These are phyloP conservation scores for Saccharomycopsis selenospora DNA, from an alignment of 805 yeast genomes.

Conservation along the genomic window DNA sequence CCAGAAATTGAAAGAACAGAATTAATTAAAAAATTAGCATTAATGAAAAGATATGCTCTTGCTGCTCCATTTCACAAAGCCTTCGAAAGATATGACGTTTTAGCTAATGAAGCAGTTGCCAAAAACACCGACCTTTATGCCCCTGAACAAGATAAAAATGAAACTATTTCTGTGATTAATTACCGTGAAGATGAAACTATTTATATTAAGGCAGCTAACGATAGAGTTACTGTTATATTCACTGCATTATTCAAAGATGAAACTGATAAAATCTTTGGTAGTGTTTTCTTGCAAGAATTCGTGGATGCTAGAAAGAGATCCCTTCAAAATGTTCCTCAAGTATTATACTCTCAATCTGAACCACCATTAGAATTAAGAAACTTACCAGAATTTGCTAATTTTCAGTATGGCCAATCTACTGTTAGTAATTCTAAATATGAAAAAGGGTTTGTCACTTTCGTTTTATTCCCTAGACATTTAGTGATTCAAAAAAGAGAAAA, in stretches of 20 bases:
- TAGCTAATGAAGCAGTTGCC: conserved; percentile 38
- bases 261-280: conserved; percentile 87
- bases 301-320: conserved; percentile 94
- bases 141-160: conserved; percentile 40
- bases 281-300: conserved; percentile 85
- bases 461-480: conserved; percentile 76
- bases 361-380: conserved; percentile 83
- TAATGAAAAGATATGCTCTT: conserved; percentile 77
- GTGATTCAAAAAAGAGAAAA: conserved; percentile 64
- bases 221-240: conserved; percentile 93
- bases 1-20: conserved; percentile 29
- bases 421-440: conserved; percentile 32
- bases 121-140: conserved; percentile 32
- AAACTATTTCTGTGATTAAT: conserved; percentile 54
- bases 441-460: conserved; percentile 57
- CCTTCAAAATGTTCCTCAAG: conserved; percentile 98
- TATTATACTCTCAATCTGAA: conserved; percentile 77
- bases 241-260: conserved; percentile 94
- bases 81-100: conserved; percentile 65
- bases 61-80: conserved; percentile 93
- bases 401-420: conserved; percentile 25
- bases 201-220: conserved; percentile 84
- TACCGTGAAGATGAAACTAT: conserved; percentile 93
- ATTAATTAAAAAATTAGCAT: conserved; percentile 57
- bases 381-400: conserved; percentile 29